Evolutionary conservation across 139 green algal species (phyloP), one percentile per base, ranked within the genome.

Genomic region (Chlorella sp.): DNA sequence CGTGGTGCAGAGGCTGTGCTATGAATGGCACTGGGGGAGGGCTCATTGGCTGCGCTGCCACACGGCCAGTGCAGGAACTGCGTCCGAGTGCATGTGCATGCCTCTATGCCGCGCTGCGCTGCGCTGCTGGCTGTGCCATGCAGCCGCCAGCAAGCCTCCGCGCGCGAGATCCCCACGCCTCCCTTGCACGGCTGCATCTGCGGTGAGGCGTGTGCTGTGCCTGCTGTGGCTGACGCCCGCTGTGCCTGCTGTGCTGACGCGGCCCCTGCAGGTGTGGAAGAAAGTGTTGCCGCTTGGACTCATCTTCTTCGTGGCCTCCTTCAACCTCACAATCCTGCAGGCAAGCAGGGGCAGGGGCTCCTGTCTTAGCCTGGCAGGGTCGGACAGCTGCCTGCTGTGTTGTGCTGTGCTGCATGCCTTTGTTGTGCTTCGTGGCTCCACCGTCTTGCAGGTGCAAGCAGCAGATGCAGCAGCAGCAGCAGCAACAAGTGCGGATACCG

Each of bases 291-390:
- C 96, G 5, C 85, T 97, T 57, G 96, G 90, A 42, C 36, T 95
- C 40, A 95, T 97, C 86, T 97, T 97, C 92, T 97, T 97, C 90
- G 95, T 91, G 68, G 95, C 95, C 15, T 94, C 90, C 80, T 97
- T 97, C 93, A 97, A 97, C 92, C 94, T 97, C 60, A 97, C 96
- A 85, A 95, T 98, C 76, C 87, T 97, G 66, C 90, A 93, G 83
- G 75, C 53, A 60, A 39, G 77, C 77, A 30, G 36, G 37, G 34
- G 48, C 48, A 57, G 48, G 48, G 48, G 48, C 48, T 57, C n/a
- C n/a, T n/a, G n/a, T n/a, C n/a, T n/a, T n/a, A n/a, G 34, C 16
- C 24, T 83, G 48, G 48, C 48, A 57, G 48, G 5, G 48, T 5
- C 48, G 9, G 48, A 9, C 48, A 57, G 48, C 48, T 57, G 48